Conservation (phyloP, 2,329 filamentous ascomycete genomes). For the Bipolaris bicolor region DNA sequence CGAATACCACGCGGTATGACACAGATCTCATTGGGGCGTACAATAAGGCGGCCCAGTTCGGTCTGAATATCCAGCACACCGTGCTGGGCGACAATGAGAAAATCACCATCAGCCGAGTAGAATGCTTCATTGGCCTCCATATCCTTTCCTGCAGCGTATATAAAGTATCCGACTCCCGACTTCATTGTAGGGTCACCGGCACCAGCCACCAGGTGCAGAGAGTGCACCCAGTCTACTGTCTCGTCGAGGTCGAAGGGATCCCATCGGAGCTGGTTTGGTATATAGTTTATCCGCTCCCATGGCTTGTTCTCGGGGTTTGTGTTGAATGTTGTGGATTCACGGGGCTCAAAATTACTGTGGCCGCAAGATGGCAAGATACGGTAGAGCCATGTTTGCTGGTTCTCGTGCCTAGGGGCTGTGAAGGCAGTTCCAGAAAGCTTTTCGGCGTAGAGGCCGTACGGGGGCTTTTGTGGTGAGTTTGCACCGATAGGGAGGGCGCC, state of each 20-base stretch:
- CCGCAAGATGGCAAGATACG: slow-evolving; percentile 64
- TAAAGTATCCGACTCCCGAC: slow-evolving; percentile 77
- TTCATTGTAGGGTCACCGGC: slow-evolving; percentile 82
- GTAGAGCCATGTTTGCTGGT: slow-evolving; percentile 66
- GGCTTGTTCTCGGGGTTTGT: slow-evolving; percentile 58
- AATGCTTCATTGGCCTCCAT: slow-evolving; percentile 79
- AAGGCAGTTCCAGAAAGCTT: slow-evolving; percentile 67
- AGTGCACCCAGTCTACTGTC: slow-evolving; percentile 70
- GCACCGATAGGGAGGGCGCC: slow-evolving; percentile 75
- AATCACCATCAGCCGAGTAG: slow-evolving; percentile 78
- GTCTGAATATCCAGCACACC: slow-evolving; percentile 71
- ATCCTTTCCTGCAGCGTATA: slow-evolving; percentile 78
- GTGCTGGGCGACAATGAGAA: slow-evolving; percentile 69
- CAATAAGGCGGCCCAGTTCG: slow-evolving; percentile 68
- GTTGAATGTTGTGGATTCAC: slow-evolving; percentile 57
- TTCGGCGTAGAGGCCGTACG: slow-evolving; percentile 81
- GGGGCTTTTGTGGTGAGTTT: slow-evolving; percentile 82
- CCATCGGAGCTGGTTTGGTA: slow-evolving; percentile 84
- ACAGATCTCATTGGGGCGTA: slow-evolving; percentile 71
- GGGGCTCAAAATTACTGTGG: slow-evolving; percentile 61
- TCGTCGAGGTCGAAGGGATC: slow-evolving; percentile 76
- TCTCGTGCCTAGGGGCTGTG: slow-evolving; percentile 62
- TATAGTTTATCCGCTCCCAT: slow-evolving; percentile 69
- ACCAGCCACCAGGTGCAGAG: slow-evolving; percentile 74
- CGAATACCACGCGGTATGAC: slow-evolving; percentile 71